Evolutionary conservation across 1,284 basidiomycete species (phyloP), one percentile per base, ranked within the genome.

Genomic region (Porodaedalea pini): DNA sequence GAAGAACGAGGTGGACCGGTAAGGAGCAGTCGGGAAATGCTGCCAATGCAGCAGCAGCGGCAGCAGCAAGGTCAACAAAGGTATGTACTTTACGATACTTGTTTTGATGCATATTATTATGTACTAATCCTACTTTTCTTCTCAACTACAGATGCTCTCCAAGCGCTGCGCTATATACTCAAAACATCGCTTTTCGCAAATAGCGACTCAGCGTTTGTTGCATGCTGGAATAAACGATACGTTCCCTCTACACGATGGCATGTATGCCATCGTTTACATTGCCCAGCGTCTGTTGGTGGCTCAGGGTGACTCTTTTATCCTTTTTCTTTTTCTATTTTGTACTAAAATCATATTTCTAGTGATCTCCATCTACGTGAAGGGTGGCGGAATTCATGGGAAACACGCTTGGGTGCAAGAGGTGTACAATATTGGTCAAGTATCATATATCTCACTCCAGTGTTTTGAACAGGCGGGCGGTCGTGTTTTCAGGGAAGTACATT

Each of bases 31-130:
- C 11, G 6, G 60, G 60, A 6, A 61, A 61, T 41, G 19, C 51
- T n/a, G 52, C 50, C 13, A 61, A 60, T 48, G 58, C 60, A 32
- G 54, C 53, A 17, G 40, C 17, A 34, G 53, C 37, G 15, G 49
- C 60, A 19, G 53, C 60, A 19, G 34, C 29, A 27, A 39, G n/a
- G 29, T 27, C 19, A 6, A 29, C 43, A 40, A 19, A n/a, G 8
- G 27, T 21, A 34, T 10, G n/a, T 10, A 37, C 15, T 8, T 52
- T 17, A 55, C n/a, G 49, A 7, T 4, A 23, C 49, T 4, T 19
- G 10, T n/a, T n/a, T n/a, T n/a, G n/a, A n/a, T n/a, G n/a, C n/a
- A n/a, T n/a, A 45, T 10, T 10, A 45, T 17, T 36, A n/a, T 37
- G 13, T 32, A 21, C 50, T 6, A 40, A 17, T 7, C 5, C 27